Percentiles rank a stretch among this genome's conserved stretches.
These are phyloP conservation scores for Buddleja alternifolia DNA, from an alignment of 257 asterid genomes.

Conservation along the genomic window DNA sequence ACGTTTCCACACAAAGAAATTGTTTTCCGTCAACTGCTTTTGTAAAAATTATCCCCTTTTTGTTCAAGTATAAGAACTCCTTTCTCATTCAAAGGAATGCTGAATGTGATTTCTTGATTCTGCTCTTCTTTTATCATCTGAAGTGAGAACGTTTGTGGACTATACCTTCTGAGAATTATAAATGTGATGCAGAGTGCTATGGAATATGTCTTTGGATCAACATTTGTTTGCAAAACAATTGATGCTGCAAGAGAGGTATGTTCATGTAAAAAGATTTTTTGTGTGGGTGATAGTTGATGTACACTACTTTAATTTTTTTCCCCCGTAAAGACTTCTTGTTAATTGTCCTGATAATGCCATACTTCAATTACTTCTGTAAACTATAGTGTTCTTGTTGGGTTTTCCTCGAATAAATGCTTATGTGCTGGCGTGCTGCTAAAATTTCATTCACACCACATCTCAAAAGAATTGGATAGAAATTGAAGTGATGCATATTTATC, in stretches of 20 bases:
- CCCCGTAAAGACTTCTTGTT: no score
- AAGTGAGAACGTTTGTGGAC: not conserved
- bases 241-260: slow-evolving; percentile 89
- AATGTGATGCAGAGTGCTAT: slow-evolving; percentile 79
- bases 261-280: not conserved
- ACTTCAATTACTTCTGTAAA: not conserved
- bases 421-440: not conserved
- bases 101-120: slow-evolving; percentile 9
- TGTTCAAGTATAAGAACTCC: no score
- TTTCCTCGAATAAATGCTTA: slow-evolving; percentile 4
- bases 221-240: slow-evolving; percentile 87
- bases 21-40: slow-evolving; percentile 12
- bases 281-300: no score
- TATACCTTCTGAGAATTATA: slow-evolving; percentile 27
- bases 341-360: not conserved
- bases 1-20: slow-evolving; percentile 40
- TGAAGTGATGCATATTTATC: slow-evolving; percentile 2
- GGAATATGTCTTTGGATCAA: slow-evolving; percentile 96
- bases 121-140: not conserved
- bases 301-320: no score
- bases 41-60: slow-evolving; percentile 26
- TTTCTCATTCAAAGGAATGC: slow-evolving; percentile 1
- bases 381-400: not conserved
- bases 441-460: slow-evolving; percentile 7
- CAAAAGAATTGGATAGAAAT: not conserved